Base-by-base conservation (phyloP, 768 basidiomycete species). In the Suillus tomentosus region DNA sequence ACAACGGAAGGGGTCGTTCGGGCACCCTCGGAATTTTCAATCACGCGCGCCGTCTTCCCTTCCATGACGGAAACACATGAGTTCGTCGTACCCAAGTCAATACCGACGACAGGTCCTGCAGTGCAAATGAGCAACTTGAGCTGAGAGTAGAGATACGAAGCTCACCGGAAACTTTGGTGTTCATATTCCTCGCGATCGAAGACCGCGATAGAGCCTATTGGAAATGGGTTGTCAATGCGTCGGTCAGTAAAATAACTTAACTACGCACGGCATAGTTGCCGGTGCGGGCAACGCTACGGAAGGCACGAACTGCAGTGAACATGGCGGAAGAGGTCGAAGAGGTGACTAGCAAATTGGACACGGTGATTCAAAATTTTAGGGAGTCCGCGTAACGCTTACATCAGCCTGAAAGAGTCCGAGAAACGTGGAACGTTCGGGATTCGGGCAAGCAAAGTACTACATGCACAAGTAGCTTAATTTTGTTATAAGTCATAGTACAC, bases 1-100 rank as follows among this genome's bases (percentile, higher is more conserved):
- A 99, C 94, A 62, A 98, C 95, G 45, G 97, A 99, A 3, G 97
- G 97, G 17, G 97, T 99, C 67, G 97, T 99, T 69, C 97, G 89
- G 63, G 92, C 92, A 82, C 97, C 96, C 82, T 99, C 96, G 6
- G 96, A 82, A 82, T 99, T 99, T 80, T 98, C 97, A 69, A 99
- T 91, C 67, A 99, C 96, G 69, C 93, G 91, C 58, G 96, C 87
- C 42, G 89, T 90, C 81, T 96, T 89, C 69, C 94, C 96, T 81
- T 98, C 96, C 94, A 96, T 97, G 66, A 97, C 85, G 57, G 91
- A 88, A 64, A 95, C 94, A 77, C 92, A 95, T 57, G 93, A 95
- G 78, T 94, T 93, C 37, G 93, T 94, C 45, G 92, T 94, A 47
- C 95, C 96, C 82, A 99, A 83, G 81, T 98, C 96, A 82, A 99